phyloP scores from a whole-genome alignment of 495 filamentous ascomycete genomes.

The Beverwykella pulmonaria region DNA sequence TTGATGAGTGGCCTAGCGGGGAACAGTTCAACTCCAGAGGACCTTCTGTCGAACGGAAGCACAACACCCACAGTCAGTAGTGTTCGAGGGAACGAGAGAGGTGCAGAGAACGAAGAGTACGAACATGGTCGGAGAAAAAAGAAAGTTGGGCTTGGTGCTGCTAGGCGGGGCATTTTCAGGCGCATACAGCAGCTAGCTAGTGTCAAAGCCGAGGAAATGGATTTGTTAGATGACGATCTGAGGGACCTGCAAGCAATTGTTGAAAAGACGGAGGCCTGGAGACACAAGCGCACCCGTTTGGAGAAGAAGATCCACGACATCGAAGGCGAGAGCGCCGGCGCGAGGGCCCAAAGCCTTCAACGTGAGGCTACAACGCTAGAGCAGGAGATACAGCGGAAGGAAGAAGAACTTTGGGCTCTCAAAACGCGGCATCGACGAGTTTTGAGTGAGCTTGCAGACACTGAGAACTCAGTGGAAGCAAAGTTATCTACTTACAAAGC shows the following conservation, averaged over 20 bases:
- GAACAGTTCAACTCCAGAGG: constrained; percentile 41
- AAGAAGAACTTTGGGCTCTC: constrained; percentile 68
- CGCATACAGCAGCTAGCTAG: constrained; percentile 72
- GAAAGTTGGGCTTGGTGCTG: constrained; percentile 61
- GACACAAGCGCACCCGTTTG: constrained; percentile 54
- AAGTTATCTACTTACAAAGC: constrained; percentile 63
- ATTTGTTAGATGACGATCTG: constrained; percentile 60
- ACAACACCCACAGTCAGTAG: constrained; percentile 52
- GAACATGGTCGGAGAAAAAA: constrained; percentile 61
- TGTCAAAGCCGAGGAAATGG: constrained; percentile 72
- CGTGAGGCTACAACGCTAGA: constrained; percentile 46
- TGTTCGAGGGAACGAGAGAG: constrained; percentile 35
- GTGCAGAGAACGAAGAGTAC: constrained; percentile 38
- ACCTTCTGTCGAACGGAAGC: constrained; percentile 53
- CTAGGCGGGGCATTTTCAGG: constrained; percentile 69
- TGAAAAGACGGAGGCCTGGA: constrained; percentile 62
- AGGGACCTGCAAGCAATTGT: constrained; percentile 61
- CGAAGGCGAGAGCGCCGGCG: constrained; percentile 50
- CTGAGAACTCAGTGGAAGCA: constrained; percentile 65
- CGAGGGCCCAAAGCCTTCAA: constrained; percentile 40
- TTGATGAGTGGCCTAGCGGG: constrained; percentile 58
- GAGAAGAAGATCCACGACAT: constrained; percentile 55
- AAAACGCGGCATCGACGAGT: constrained; percentile 65
- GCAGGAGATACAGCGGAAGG: constrained; percentile 55
- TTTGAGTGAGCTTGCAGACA: constrained; percentile 60